Evolutionary conservation across 179 eudicot species (phyloP), one percentile per base, ranked within the genome.

Genomic region (Amaranthus tricolor): DNA sequence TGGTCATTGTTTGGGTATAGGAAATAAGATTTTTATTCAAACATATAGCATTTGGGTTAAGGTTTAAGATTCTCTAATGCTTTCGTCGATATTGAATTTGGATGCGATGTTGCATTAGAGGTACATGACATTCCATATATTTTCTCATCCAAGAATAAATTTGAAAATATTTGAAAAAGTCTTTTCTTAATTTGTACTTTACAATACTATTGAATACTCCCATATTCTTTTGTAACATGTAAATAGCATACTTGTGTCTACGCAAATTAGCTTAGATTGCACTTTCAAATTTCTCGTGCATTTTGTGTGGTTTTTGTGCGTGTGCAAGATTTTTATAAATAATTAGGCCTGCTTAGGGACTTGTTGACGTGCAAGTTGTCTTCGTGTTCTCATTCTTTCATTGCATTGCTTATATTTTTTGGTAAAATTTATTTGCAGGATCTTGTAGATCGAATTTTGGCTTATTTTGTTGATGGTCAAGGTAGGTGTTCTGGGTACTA

Each of bases 381-480:
- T 76, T 17, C 17, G 51, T 63, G n/a, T 61, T 53, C 11, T 71
- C 51, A 52, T 43, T 51, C 20, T 47, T 61, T 24, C 13, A 74
- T 12, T 72, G 11, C 40, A 20, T 76, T 21, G 47, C 51, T 53
- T 16, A 17, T 73, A 21, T 65, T 19, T 65, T 17, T 61, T 49
- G 55, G 8, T 59, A 10, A 62, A 9, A 54, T 40, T 60, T 58
- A 19, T 70, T 73, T 84, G 78, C 81, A 90, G 97, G 97, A 95
- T 82, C 99, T 95, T 76, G 87, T 89, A 79, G 97, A 93, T 74
- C 83, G 95, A 57, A 89, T 93, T 79, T 80, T 89, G 85, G 79
- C 89, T 57, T 79, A 83, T 79, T 82, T 90, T 75, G 86, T 89
- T 59, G 95, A 89, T 81, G 97, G 90, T 62, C 90, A 87, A 87